These are phyloP conservation scores for Aureobasidium uvarum DNA, from an alignment of 2,329 filamentous ascomycete species.

Conservation along the genomic window DNA sequence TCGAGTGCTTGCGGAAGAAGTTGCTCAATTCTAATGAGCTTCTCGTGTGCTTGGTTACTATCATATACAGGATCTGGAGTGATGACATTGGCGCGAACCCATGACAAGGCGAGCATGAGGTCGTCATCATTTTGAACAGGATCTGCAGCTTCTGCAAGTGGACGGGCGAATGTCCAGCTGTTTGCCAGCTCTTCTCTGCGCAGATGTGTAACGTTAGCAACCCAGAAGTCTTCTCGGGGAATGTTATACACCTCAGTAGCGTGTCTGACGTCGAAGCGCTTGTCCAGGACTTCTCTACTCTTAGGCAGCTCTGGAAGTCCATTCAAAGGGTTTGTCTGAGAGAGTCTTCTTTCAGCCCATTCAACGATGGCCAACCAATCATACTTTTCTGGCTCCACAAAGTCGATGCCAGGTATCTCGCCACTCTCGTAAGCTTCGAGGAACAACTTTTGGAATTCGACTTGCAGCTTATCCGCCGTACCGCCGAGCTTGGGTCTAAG, in stretches of 20 bases:
- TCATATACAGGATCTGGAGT: slow-evolving; percentile 45
- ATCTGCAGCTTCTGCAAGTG: slow-evolving; percentile 28
- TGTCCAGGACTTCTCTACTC: slow-evolving; percentile 44
- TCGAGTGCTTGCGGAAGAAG: slow-evolving; percentile 53
- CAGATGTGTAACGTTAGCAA: slow-evolving; percentile 41
- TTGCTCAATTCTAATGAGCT: slow-evolving; percentile 37
- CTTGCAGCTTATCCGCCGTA: slow-evolving; percentile 52
- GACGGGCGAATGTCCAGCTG: slow-evolving; percentile 27
- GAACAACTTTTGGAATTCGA: slow-evolving; percentile 65
- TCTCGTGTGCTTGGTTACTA: slow-evolving; percentile 41
- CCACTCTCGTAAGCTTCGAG: slow-evolving; percentile 63
- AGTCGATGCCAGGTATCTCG: slow-evolving; percentile 62
- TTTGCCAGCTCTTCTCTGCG: slow-evolving; percentile 42
- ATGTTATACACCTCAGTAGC: slow-evolving; percentile 39
- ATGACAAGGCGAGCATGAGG: slow-evolving; percentile 42
- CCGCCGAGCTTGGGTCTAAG: slow-evolving; percentile 31
- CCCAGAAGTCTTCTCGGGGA: slow-evolving; percentile 59
- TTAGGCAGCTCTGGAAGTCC: slow-evolving; percentile 27
- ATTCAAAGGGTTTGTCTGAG: slow-evolving; percentile 27
- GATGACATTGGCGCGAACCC: slow-evolving; percentile 48
- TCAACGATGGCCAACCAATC: slow-evolving; percentile 66
- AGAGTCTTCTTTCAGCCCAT: slow-evolving; percentile 57
- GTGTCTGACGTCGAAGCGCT: slow-evolving; percentile 46
- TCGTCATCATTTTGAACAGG: slow-evolving; percentile 29
- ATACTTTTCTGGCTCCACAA: slow-evolving; percentile 61